Evolutionary conservation across 306 rosid species (phyloP), one percentile per base, ranked within the genome.

Genomic region (Corylus avellana): DNA sequence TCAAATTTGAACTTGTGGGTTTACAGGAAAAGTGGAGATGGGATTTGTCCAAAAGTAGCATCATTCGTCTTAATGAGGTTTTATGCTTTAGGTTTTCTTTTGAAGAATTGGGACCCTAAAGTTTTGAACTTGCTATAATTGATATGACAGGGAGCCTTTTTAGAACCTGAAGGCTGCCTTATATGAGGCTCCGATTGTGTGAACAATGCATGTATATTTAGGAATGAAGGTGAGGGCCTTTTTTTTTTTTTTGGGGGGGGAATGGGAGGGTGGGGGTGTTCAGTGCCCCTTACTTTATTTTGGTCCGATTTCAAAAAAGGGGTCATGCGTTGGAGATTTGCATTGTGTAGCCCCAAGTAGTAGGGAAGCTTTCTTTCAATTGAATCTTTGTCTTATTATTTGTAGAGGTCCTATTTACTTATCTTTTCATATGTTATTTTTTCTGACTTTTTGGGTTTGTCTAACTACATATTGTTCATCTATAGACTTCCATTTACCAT

Each of bases 401-500:
- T 68, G 18, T 67, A 18, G n/a, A 8, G 49, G 27, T 68, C 51
- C 13, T 29, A n/a, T 39, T 70, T 47, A 68, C 76, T 70, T 75
- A 54, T 70, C 57, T 55, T 37, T 12, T 71, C n/a, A 58, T 81
- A 55, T 79, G 53, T 13, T 49, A 9, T 58, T 32, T 50, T 56
- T 7, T 17, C 2, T 2, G 32, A 35, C 7, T 25, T 42, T 42
- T 42, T 32, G 25, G 27, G n/a, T 9, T 67, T 25, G n/a, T 5
- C 90, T 81, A 76, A 77, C 47, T 48, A 13, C 73, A n/a, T 72
- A 50, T 74, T 75, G 50, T 85, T 79, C 76, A 80, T 84, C 56
- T 72, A 66, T 84, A 95, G 99, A 85, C 98, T 95, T 77, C 97
- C 99, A 59, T 95, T 93, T 87, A 92, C 98, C 49, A 90, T 95